These are phyloP conservation scores for Cercospora sp. DNA, from an alignment of 2,329 filamentous ascomycete genomes.

Conservation along the genomic window DNA sequence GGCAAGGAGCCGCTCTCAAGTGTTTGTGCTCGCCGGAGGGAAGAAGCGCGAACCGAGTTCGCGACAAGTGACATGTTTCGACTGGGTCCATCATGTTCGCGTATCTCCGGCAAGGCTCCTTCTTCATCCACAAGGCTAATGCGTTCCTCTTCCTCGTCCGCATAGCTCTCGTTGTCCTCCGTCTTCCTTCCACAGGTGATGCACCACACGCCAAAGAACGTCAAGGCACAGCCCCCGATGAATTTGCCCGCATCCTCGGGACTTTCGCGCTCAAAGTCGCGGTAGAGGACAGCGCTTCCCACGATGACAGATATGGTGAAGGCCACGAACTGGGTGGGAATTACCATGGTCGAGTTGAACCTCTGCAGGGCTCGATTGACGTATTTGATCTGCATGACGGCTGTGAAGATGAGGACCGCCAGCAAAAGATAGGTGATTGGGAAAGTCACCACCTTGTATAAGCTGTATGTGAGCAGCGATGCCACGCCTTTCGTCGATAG, in stretches of 20 bases:
- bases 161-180: slow-evolving; percentile 54
- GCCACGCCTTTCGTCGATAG: slow-evolving; percentile 95
- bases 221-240: slow-evolving; percentile 83
- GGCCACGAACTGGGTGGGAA: slow-evolving; percentile 94
- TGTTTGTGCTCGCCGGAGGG: slow-evolving; percentile 23
- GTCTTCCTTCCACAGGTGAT: slow-evolving; percentile 80
- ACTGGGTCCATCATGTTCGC: slow-evolving; percentile 24
- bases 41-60: slow-evolving; percentile 18
- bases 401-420: slow-evolving; percentile 75
- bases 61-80: slow-evolving; percentile 22
- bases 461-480: slow-evolving; percentile 86
- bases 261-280: slow-evolving; percentile 86
- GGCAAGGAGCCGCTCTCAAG: slow-evolving; percentile 13
- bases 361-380: slow-evolving; percentile 86
- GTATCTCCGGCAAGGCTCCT: slow-evolving; percentile 32
- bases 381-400: slow-evolving; percentile 96
- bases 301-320: slow-evolving; percentile 96
- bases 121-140: slow-evolving; percentile 48
- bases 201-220: slow-evolving; percentile 94
- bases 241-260: slow-evolving; percentile 77
- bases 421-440: slow-evolving; percentile 89
- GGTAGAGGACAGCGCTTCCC: slow-evolving; percentile 88
- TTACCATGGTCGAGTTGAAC: slow-evolving; percentile 97
- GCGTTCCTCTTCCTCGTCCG: slow-evolving; percentile 43
- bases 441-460: slow-evolving; percentile 86